phyloP scores from a whole-genome alignment of 2,329 filamentous ascomycete species.

The Chalaropsis ovoidea region DNA sequence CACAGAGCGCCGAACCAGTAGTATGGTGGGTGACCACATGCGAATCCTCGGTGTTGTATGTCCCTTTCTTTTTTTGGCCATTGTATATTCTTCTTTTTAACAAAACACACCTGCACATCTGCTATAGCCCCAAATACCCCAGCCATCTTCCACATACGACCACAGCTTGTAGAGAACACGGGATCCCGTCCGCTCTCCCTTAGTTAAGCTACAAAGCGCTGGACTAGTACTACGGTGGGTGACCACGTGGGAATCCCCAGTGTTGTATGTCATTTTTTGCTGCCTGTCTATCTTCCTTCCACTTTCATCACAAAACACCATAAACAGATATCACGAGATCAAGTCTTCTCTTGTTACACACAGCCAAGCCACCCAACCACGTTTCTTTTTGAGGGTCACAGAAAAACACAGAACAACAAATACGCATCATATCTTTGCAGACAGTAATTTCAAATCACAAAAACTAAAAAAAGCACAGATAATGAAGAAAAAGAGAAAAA shows the following conservation, averaged over 20 bases:
- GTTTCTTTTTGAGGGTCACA: background rate
- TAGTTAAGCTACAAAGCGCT: constrained; percentile 2
- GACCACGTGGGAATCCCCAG: background rate
- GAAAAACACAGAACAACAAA: no score
- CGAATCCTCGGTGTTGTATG: constrained; percentile 22
- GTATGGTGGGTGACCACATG: constrained; percentile 20
- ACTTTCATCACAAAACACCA: no score
- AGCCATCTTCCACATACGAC: no score
- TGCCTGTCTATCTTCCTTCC: background rate
- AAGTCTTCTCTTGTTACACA: no score
- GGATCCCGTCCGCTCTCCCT: constrained; percentile 2
- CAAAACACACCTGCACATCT: no score
- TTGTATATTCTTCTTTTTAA: no score
- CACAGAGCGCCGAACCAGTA: constrained; percentile 20
- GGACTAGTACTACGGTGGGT: background rate
- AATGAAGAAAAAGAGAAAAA: background rate
- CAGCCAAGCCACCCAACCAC: no score
- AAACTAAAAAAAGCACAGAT: background rate
- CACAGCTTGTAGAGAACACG: background rate
- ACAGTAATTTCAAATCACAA: background rate
- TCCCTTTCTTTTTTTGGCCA: background rate
- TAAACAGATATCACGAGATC: no score
- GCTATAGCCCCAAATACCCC: no score
- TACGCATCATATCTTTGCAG: background rate
- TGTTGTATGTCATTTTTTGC: background rate